Evolutionary conservation across 2,329 filamentous ascomycete species (phyloP).

Genomic region (Cercospora zeae-maydis): DNA sequence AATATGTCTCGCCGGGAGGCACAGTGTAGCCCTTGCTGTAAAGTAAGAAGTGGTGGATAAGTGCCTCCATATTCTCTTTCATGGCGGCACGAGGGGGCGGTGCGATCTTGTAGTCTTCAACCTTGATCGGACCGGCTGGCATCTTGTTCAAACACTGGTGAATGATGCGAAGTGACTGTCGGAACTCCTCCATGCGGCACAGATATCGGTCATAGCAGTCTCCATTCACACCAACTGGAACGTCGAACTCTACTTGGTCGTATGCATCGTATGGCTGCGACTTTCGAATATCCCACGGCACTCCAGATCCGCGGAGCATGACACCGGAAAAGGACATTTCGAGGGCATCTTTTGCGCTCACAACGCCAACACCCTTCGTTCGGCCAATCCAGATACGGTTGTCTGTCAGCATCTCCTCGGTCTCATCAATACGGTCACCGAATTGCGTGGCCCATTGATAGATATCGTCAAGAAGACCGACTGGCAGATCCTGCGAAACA

Average conservation of each 20-base stretch:
- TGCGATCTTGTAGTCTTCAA: constrained; percentile 98
- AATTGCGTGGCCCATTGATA: constrained; percentile 99
- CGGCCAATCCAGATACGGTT: constrained; percentile 99
- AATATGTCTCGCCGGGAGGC: constrained; percentile 96
- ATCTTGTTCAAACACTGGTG: constrained; percentile 99
- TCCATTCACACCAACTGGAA: constrained; percentile 92
- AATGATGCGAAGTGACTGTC: constrained; percentile 96
- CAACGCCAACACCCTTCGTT: constrained; percentile 83
- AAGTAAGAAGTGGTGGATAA: constrained; percentile 98
- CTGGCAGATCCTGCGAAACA: constrained; percentile 89
- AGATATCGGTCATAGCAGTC: constrained; percentile 99
- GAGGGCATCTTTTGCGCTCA: constrained; percentile 86
- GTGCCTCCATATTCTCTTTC: constrained; percentile 99
- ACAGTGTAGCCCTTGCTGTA: constrained; percentile 99
- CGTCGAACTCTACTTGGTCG: constrained; percentile 95
- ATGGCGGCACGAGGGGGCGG: constrained; percentile 94
- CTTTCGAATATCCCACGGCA: constrained; percentile 96
- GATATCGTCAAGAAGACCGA: constrained; percentile 95
- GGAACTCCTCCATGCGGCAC: constrained; percentile 99
- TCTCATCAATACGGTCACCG: constrained; percentile 96
- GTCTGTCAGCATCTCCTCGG: constrained; percentile 96
- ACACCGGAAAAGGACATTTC: constrained; percentile 96
- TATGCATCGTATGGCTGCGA: constrained; percentile 97
- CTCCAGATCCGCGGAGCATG: constrained; percentile 94
- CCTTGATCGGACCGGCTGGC: constrained; percentile 86